phyloP scores from a whole-genome alignment of 2,329 filamentous ascomycete species.

The Neopestalotiopsis rosae region DNA sequence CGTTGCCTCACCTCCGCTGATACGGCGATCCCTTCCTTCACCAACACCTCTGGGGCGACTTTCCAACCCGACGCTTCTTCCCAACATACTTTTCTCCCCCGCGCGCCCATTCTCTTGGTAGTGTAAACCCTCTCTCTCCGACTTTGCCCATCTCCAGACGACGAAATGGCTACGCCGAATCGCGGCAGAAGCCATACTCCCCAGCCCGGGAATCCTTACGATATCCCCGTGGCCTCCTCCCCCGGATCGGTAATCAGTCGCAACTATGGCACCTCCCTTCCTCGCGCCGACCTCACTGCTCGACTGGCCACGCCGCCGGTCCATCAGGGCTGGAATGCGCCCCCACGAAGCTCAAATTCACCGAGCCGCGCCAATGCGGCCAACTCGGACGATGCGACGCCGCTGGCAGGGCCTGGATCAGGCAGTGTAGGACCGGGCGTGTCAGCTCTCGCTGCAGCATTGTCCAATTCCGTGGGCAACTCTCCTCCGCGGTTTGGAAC shows the following conservation, averaged over 20 bases:
- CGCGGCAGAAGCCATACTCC: slow-evolving; percentile 44
- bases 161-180: slow-evolving; percentile 40
- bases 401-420: slow-evolving; percentile 68
- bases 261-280: slow-evolving; percentile 56
- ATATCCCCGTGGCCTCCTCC: slow-evolving; percentile 51
- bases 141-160: slow-evolving; percentile 13
- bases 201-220: slow-evolving; percentile 38
- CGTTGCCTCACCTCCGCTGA: not conserved
- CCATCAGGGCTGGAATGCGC: slow-evolving; percentile 48
- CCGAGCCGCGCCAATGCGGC: slow-evolving; percentile 47
- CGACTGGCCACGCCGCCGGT: slow-evolving; percentile 63
- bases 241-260: slow-evolving; percentile 51
- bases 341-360: slow-evolving; percentile 55
- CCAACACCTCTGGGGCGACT: not conserved
- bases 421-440: slow-evolving; percentile 78
- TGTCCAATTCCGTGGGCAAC: slow-evolving; percentile 75
- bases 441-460: slow-evolving; percentile 86
- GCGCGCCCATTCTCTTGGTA: not conserved
- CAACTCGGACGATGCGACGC: slow-evolving; percentile 56
- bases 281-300: slow-evolving; percentile 65
- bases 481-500: slow-evolving; percentile 75
- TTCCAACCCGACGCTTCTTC: not conserved
- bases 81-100: not conserved
- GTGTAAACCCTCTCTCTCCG: not conserved
- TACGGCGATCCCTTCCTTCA: slow-evolving; percentile 18